Conservation (phyloP, 1,284 basidiomycete genomes). For the Cutaneotrichosporon spelunceum region DNA sequence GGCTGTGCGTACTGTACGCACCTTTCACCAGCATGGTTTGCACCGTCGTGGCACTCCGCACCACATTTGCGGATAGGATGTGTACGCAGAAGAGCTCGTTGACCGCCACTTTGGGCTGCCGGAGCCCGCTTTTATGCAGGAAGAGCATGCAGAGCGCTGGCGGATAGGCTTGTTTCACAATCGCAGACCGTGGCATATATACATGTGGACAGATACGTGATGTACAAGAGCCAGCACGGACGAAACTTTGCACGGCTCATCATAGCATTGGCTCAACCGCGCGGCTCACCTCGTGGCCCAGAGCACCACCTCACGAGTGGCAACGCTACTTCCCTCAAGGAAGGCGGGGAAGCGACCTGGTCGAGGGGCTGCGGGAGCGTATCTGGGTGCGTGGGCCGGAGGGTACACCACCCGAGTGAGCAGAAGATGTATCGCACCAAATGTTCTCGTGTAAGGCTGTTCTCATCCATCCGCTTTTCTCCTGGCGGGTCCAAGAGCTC, state of each 20-base stretch:
- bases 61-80: background rate
- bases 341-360: background rate
- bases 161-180: background rate
- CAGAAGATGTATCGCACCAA: background rate
- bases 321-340: background rate
- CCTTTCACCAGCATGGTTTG: background rate
- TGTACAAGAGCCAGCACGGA: conserved; percentile 7
- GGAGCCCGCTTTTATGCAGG: background rate
- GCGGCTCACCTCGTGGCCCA: conserved; percentile 6
- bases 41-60: conserved; percentile 2
- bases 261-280: conserved; percentile 13
- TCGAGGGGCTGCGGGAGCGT: background rate
- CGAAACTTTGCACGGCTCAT: conserved; percentile 9
- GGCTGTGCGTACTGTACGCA: conserved; percentile 48
- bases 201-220: background rate
- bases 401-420: background rate
- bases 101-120: conserved; percentile 7
- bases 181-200: background rate
- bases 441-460: conserved; percentile 9
- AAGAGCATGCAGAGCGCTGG: background rate
- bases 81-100: conserved; percentile 10
- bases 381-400: conserved; percentile 1
- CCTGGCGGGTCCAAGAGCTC: conserved; percentile 5
- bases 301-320: background rate
- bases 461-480: conserved; percentile 11